Evolutionary conservation across 2,329 filamentous ascomycete genomes (phyloP).

Genomic region (Microsporum canis): DNA sequence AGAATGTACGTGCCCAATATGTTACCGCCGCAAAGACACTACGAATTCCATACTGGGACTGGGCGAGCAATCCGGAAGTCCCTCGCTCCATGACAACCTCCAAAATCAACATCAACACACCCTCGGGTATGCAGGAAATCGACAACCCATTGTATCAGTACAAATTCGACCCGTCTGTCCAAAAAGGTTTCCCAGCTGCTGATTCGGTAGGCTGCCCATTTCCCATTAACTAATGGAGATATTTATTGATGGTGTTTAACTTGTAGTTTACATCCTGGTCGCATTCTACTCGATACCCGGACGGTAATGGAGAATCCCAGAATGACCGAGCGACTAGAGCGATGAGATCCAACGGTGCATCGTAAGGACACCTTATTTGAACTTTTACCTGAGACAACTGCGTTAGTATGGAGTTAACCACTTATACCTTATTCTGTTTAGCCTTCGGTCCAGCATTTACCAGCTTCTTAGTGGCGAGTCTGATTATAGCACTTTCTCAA

Average conservation of each 20-base stretch:
- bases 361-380: constrained; percentile 10
- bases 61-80: constrained; percentile 29
- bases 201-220: constrained; percentile 10
- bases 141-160: constrained; percentile 39
- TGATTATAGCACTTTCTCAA: constrained; percentile 22
- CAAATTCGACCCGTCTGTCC: constrained; percentile 19
- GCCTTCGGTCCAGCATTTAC: constrained; percentile 19
- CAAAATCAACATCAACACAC: constrained; percentile 35
- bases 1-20: constrained; percentile 40
- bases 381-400: not conserved
- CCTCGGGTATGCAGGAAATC: constrained; percentile 29
- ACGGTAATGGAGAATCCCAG: constrained; percentile 12
- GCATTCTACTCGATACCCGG: constrained; percentile 15
- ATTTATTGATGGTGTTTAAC: not conserved
- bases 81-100: constrained; percentile 30
- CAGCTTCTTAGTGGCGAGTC: constrained; percentile 19
- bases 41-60: constrained; percentile 42
- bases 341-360: constrained; percentile 16
- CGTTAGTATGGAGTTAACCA: not conserved
- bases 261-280: constrained; percentile 5
- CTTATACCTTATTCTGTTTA: not conserved
- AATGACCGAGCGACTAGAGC: constrained; percentile 13
- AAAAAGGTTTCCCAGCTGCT: constrained; percentile 16
- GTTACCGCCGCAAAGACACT: constrained; percentile 31
- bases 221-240: not conserved